Conservation (phyloP, 768 basidiomycete species). For the Gautieria morchelliformis region DNA sequence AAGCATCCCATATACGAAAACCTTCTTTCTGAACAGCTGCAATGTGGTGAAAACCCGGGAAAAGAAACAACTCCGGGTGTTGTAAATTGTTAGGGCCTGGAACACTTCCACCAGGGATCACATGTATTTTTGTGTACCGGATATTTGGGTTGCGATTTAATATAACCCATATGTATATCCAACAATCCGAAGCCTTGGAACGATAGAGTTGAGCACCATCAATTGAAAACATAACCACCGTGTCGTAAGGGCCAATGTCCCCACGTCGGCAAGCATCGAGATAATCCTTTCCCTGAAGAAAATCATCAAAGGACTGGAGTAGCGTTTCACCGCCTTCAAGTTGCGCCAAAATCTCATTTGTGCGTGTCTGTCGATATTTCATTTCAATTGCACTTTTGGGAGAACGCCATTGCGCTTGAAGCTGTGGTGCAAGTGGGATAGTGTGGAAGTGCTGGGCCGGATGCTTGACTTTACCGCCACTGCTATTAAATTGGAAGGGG, state of each 20-base stretch:
- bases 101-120: too few species aligned
- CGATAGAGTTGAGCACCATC: too few species aligned
- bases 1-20: slow-evolving; percentile 25
- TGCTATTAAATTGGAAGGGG: neutral
- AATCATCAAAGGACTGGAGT: slow-evolving; percentile 10
- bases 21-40: too few species aligned
- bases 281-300: slow-evolving; percentile 10
- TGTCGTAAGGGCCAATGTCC: slow-evolving; percentile 9
- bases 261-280: slow-evolving; percentile 10
- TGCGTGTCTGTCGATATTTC: slow-evolving; percentile 6
- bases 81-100: too few species aligned
- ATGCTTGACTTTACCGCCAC: slow-evolving; percentile 1
- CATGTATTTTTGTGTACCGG: too few species aligned
- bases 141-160: too few species aligned
- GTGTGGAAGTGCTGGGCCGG: slow-evolving; percentile 11
- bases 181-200: too few species aligned
- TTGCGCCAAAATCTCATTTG: slow-evolving; percentile 1
- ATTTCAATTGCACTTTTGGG: slow-evolving; percentile 9
- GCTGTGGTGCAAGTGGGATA: slow-evolving; percentile 13
- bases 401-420: slow-evolving; percentile 11
- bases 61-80: too few species aligned
- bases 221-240: slow-evolving; percentile 15
- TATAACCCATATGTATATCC: too few species aligned
- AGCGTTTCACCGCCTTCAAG: neutral
- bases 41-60: too few species aligned